Base-by-base conservation (phyloP, 2,329 filamentous ascomycete species). In the Trichophyton benhamiae region DNA sequence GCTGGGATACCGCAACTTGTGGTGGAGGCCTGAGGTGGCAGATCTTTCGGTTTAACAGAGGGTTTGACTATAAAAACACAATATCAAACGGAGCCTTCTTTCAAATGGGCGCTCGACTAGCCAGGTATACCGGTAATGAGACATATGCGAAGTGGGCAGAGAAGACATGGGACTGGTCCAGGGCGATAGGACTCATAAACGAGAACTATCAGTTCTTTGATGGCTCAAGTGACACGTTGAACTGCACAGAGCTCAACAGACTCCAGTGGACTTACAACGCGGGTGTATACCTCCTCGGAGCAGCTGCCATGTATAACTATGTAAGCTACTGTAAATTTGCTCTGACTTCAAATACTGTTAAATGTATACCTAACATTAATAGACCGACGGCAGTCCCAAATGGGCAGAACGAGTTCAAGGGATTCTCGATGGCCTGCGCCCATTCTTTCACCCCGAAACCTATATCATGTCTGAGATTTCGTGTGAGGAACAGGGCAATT, bases 11-110 rank as follows among this genome's bases (percentile, higher is more conserved):
- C 11, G 69, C 74, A 0, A 78, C 76, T 1, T 94, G 89, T 73
- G 77, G 75, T 52, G 89, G 89, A 57, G 89, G 89, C 7, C 75
- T 95, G 65, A 82, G 86, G 63, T 95, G 89, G 89, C 89, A 94
- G 74, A 87, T 94, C 62, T 91, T 76, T 67, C 71, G 74, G 5
- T 79, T 79, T 71, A 80, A 80, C 66, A 74, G 72, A 49, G 79
- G 79, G 7, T 82, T 76, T 65, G 71, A 76, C 58, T 78, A 80
- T 68, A 79, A 79, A 68, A 80, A 79, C 68, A 75, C 76, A 44
- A 80, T 82, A 60, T 79, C 79, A 6, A 81, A 81, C 62, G 79
- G 77, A 20, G 75, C 77, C 53, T 77, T 80, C 65, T 80, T 81
- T 69, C 75, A 80, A 62, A 68, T 82, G 13, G 76, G 76, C 7